Conservation (phyloP, 495 filamentous ascomycete species). For the Podospora pseudocomata region DNA sequence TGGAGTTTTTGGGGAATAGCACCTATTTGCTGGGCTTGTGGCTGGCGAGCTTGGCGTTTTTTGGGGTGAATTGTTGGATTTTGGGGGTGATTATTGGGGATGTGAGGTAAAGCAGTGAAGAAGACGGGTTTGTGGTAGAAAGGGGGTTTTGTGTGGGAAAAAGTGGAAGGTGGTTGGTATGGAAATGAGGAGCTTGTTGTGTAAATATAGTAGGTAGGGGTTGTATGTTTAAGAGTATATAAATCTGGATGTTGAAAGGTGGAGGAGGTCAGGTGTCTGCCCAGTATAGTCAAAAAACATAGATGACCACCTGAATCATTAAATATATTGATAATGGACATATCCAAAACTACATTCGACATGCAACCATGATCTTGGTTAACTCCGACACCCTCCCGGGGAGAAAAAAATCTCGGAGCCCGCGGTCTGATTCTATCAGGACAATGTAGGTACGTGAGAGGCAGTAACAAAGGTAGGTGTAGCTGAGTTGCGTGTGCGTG, state of each 20-base stretch:
- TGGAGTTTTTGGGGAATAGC: conserved; percentile 85
- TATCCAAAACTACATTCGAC: background rate
- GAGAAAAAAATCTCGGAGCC: background rate
- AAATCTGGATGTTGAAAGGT: too few species aligned
- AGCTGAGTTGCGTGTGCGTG: conserved; percentile 2
- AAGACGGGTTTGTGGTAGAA: background rate
- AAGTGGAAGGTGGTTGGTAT: background rate
- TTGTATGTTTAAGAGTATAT: too few species aligned
- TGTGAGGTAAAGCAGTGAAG: conserved; percentile 31
- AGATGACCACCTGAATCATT: background rate
- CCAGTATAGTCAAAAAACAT: background rate
- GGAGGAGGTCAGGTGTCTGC: too few species aligned
- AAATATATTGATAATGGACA: background rate
- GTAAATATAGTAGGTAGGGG: background rate
- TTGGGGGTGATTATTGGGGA: conserved; percentile 75
- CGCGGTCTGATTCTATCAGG: background rate
- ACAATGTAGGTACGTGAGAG: background rate
- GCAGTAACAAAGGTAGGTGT: background rate
- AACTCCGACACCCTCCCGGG: background rate
- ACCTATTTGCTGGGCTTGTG: conserved; percentile 84
- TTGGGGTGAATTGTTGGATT: conserved; percentile 81
- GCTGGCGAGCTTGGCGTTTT: conserved; percentile 70
- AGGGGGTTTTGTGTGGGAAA: background rate
- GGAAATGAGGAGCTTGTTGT: background rate
- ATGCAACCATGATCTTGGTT: background rate